Percentiles rank a stretch among this genome's conserved stretches.
Evolutionary conservation across 2,329 filamentous ascomycete species (phyloP).

Genomic region (Neoarthrinium moseri): DNA sequence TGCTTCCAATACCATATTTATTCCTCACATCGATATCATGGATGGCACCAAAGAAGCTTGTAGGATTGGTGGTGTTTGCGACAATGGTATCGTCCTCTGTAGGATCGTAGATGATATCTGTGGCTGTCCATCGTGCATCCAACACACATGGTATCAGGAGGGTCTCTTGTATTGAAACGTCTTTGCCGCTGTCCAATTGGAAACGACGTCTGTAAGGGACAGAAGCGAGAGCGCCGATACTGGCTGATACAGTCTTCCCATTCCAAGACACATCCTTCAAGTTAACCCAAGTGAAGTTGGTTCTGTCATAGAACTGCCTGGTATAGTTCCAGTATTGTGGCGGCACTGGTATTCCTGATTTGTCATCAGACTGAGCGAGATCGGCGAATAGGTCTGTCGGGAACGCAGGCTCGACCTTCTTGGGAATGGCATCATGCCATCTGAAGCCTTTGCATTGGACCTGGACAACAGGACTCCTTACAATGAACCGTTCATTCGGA

Average conservation of each 20-base stretch:
- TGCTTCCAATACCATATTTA: neutral
- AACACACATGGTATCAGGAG: neutral
- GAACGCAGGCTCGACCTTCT: neutral
- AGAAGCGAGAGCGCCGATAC: neutral
- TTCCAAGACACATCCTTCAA: neutral
- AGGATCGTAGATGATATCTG: neutral
- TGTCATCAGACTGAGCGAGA: neutral
- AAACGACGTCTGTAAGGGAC: neutral
- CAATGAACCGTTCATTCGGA: neutral
- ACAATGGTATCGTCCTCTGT: neutral
- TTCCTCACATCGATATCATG: neutral
- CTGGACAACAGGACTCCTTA: neutral
- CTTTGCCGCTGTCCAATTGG: too few relatives aligned
- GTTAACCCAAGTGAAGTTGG: constrained; percentile 2
- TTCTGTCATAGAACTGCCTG: neutral
- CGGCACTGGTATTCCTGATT: neutral
- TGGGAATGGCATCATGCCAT: neutral
- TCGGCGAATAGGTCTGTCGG: neutral
- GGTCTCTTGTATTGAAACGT: too few relatives aligned
- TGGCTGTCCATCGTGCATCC: neutral
- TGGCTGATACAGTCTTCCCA: neutral
- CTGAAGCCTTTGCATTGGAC: neutral
- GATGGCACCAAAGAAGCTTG: neutral
- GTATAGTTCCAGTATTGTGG: neutral
- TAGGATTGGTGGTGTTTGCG: neutral